phyloP scores from a whole-genome alignment of 148 eudicot genomes.

The Tetragonia tetragonoides region DNA sequence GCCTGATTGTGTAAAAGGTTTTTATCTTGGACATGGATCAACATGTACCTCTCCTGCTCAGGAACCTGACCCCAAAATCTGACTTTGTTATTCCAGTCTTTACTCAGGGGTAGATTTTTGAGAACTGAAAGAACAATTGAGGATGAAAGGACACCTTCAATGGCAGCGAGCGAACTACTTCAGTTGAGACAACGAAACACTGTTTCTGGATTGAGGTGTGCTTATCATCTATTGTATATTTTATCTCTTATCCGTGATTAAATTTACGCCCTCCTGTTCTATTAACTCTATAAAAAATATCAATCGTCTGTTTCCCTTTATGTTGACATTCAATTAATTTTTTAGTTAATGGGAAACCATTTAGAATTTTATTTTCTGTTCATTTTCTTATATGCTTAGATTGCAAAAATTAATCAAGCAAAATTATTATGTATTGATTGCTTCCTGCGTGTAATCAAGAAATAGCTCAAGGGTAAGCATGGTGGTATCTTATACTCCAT shows the following conservation, averaged over 20 bases:
- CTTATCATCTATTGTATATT: slow-evolving; percentile 4
- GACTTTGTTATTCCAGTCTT: slow-evolving; percentile 51
- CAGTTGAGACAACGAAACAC: slow-evolving; percentile 92
- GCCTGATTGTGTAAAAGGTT: neutral
- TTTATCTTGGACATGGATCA: neutral
- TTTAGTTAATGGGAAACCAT: too few species aligned
- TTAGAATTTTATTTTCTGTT: too few species aligned
- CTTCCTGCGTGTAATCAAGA: too few species aligned
- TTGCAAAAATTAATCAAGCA: too few species aligned
- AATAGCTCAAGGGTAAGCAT: too few species aligned
- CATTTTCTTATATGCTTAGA: too few species aligned
- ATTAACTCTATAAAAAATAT: too few species aligned
- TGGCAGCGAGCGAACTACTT: slow-evolving; percentile 74
- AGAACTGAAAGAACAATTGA: slow-evolving; percentile 74
- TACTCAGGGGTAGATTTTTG: slow-evolving; percentile 97
- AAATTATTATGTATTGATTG: too few species aligned
- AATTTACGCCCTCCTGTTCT: neutral
- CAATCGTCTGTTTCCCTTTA: too few species aligned
- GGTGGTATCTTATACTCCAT: too few species aligned
- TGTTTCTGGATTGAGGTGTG: slow-evolving; percentile 93
- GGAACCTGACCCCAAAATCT: slow-evolving; percentile 14
- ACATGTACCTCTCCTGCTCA: neutral
- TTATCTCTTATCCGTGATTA: neutral
- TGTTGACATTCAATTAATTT: too few species aligned
- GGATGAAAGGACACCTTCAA: slow-evolving; percentile 83